phyloP scores from a whole-genome alignment of 148 eudicot genomes.

The Rhododendron mucronatum region DNA sequence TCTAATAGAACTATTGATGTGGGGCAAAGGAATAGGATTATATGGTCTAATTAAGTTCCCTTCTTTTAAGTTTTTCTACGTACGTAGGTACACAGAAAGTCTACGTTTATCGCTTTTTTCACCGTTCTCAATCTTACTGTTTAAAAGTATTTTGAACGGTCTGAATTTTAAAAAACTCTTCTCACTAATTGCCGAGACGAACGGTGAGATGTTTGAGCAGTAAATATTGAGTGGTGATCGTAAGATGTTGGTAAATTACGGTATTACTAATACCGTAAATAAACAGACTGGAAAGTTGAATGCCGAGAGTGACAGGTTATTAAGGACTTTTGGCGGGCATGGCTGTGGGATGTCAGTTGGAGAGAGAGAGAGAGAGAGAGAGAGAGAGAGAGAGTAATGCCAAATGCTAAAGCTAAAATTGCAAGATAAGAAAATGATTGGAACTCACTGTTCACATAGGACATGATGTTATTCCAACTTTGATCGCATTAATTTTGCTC shows the following conservation, averaged over 20 bases:
- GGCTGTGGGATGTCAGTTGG: neutral
- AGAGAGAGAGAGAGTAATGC: neutral
- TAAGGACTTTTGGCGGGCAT: neutral
- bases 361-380: neutral
- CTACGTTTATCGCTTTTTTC: too few species aligned
- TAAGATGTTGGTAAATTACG: neutral
- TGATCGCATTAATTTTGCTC: neutral
- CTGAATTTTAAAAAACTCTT: too few species aligned
- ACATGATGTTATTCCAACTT: slow-evolving; percentile 3
- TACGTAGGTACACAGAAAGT: too few species aligned
- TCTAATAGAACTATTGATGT: neutral
- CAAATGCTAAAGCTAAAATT: neutral
- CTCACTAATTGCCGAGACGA: too few species aligned
- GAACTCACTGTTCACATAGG: slow-evolving; percentile 9
- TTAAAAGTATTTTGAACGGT: too few species aligned
- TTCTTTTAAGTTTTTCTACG: neutral
- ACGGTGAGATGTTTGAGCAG: too few species aligned
- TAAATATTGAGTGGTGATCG: too few species aligned
- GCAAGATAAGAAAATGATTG: neutral
- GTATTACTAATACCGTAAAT: neutral
- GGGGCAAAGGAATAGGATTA: slow-evolving; percentile 1
- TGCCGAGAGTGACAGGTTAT: neutral
- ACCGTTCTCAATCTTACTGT: too few species aligned
- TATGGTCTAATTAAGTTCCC: neutral
- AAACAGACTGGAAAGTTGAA: neutral